Conservation (phyloP, 306 rosid species). For the Cicer chorassanicum region DNA sequence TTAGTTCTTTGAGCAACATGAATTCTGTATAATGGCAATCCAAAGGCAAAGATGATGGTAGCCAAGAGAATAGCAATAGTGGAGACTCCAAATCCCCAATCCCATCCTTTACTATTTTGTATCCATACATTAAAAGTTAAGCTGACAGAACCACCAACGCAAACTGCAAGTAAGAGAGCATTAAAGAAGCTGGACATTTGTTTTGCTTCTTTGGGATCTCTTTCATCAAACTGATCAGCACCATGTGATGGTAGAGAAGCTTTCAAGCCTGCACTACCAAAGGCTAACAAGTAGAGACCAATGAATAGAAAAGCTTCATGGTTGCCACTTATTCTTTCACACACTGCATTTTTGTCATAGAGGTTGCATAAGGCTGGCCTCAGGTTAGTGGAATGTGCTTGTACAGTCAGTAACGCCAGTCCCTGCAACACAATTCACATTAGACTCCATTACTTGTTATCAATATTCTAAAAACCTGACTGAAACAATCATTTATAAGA, state of each 20-base stretch:
- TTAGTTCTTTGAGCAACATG: slow-evolving; percentile 58
- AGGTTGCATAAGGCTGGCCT: slow-evolving; percentile 65
- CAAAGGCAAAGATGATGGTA: slow-evolving; percentile 53
- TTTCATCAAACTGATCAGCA: slow-evolving; percentile 85
- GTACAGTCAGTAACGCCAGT: slow-evolving; percentile 63
- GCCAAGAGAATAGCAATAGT: slow-evolving; percentile 59
- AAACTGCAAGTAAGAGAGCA: slow-evolving; percentile 59
- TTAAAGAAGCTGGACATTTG: slow-evolving; percentile 85
- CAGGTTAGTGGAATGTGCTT: slow-evolving; percentile 63
- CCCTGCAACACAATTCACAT: slow-evolving; percentile 54
- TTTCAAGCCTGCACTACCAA: slow-evolving; percentile 68
- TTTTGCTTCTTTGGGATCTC: slow-evolving; percentile 71
- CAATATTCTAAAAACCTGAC: too few species aligned
- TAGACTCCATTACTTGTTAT: not conserved
- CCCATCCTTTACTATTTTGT: slow-evolving; percentile 79
- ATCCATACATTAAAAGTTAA: slow-evolving; percentile 69
- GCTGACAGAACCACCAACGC: slow-evolving; percentile 73
- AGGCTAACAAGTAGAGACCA: slow-evolving; percentile 65
- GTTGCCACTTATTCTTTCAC: slow-evolving; percentile 58
- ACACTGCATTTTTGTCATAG: slow-evolving; percentile 43
- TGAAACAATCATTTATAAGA: too few species aligned
- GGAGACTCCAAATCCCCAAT: slow-evolving; percentile 75
- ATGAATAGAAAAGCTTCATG: slow-evolving; percentile 60
- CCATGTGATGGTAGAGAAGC: slow-evolving; percentile 91
- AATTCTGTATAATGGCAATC: slow-evolving; percentile 75